These are phyloP conservation scores for Aspergillus neotritici DNA, from an alignment of 2,329 filamentous ascomycete species.

Conservation along the genomic window DNA sequence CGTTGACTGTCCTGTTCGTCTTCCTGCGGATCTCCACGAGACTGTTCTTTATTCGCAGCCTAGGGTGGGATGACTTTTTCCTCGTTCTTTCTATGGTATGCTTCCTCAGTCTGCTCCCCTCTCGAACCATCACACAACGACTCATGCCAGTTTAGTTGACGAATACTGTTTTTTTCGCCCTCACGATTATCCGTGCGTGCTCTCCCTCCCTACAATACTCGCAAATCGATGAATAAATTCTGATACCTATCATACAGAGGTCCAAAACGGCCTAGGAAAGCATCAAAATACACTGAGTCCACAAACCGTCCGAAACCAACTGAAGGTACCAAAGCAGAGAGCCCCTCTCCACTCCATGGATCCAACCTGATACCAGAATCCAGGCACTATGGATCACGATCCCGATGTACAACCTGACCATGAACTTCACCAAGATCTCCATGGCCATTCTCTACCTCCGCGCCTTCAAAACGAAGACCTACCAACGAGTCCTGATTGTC, in stretches of 20 bases:
- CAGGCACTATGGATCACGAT: slow-evolving; percentile 29
- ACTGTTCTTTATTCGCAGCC: slow-evolving; percentile 16
- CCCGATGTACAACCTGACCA: slow-evolving; percentile 31
- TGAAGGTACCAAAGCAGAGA: slow-evolving; percentile 15
- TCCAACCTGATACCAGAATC: not conserved
- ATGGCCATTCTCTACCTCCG: slow-evolving; percentile 27
- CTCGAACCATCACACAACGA: not conserved
- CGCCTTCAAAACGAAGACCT: slow-evolving; percentile 22
- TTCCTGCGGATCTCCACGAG: slow-evolving; percentile 20
- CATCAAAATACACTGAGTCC: slow-evolving; percentile 1
- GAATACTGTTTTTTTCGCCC: slow-evolving; percentile 11
- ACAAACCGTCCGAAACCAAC: slow-evolving; percentile 9
- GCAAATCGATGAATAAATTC: not conserved
- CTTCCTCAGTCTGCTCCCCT: not conserved
- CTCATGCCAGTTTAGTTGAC: slow-evolving; percentile 3
- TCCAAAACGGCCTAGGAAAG: slow-evolving; percentile 20
- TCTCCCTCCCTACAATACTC: not conserved
- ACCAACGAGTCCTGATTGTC: slow-evolving; percentile 15
- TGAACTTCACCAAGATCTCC: slow-evolving; percentile 31
- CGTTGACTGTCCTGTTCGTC: slow-evolving; percentile 16
- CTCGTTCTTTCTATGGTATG: slow-evolving; percentile 19
- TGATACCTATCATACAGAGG: slow-evolving; percentile 12
- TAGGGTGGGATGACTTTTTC: slow-evolving; percentile 26
- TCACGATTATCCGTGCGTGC: slow-evolving; percentile 3
- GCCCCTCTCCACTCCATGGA: not conserved